A percentile compares a stretch with the other conserved stretches of the same genome.
Evolutionary conservation across 2,329 filamentous ascomycete species (phyloP).

Genomic region (Xenosphaeropsis pyriputrescens): DNA sequence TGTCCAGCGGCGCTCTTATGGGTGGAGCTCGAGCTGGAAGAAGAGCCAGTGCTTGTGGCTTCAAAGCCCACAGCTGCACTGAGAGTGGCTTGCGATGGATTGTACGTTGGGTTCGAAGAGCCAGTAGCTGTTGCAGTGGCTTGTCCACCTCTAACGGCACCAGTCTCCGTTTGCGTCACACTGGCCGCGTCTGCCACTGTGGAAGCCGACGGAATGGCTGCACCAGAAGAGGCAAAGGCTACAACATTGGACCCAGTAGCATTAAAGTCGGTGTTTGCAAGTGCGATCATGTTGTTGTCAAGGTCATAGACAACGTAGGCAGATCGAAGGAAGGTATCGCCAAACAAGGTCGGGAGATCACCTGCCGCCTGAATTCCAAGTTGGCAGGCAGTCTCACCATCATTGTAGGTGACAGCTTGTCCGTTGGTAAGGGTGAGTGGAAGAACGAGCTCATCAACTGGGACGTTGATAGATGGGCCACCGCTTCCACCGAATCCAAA

Average conservation of each 20-base stretch:
- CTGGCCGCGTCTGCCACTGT: background rate
- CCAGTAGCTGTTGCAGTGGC: background rate
- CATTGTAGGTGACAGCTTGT: conserved; percentile 13
- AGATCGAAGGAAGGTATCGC: conserved; percentile 37
- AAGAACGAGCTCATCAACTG: conserved; percentile 29
- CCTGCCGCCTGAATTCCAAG: conserved; percentile 33
- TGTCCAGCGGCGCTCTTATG: conserved; percentile 9
- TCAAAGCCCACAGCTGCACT: conserved; percentile 14
- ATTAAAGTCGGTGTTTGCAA: conserved; percentile 33
- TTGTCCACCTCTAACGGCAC: conserved; percentile 1
- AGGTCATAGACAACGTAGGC: conserved; percentile 41
- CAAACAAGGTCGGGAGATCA: conserved; percentile 21
- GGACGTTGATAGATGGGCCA: conserved; percentile 27
- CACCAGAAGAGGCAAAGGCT: conserved; percentile 2
- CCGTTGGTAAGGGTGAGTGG: conserved; percentile 16
- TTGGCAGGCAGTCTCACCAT: conserved; percentile 27
- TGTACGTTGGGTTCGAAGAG: conserved; percentile 7
- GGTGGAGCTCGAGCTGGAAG: conserved; percentile 3
- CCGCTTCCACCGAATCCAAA: conserved; percentile 31
- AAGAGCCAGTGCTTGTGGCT: background rate
- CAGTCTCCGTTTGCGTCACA: conserved; percentile 2
- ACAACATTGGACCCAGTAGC: conserved; percentile 12
- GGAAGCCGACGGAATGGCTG: background rate
- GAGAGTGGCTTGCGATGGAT: conserved; percentile 12
- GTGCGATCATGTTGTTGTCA: conserved; percentile 31